phyloP scores from a whole-genome alignment of 108 stramenopile genomes.

The Cyclotella sp. region DNA sequence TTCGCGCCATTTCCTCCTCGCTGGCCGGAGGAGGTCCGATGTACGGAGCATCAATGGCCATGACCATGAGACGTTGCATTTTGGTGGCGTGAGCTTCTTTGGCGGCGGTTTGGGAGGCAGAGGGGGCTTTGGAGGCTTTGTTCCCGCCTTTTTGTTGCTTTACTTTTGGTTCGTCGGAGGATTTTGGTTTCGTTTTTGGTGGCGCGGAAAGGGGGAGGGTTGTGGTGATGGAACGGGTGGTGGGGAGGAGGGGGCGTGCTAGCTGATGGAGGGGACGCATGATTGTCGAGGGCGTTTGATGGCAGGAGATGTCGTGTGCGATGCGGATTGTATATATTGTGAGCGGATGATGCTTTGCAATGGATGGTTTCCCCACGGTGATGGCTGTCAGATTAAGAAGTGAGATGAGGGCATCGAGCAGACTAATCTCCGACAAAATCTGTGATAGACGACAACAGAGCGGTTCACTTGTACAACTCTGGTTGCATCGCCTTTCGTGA shows the following conservation, averaged over 20 bases:
- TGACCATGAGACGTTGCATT: conserved; percentile 28
- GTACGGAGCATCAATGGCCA: conserved; percentile 42
- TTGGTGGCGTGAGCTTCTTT: conserved; percentile 17
- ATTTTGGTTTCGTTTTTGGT: conserved; percentile 23
- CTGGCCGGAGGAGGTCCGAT: conserved; percentile 31
- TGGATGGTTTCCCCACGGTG: too few species aligned
- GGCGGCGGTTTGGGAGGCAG: conserved; percentile 15
- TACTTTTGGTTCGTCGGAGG: conserved; percentile 46
- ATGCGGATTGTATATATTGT: too few species aligned
- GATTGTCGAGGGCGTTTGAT: not conserved
- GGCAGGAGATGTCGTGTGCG: too few species aligned
- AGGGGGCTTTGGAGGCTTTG: conserved; percentile 28
- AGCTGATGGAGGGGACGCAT: conserved; percentile 4
- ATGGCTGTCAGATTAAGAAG: too few species aligned
- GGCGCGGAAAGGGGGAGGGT: conserved; percentile 21
- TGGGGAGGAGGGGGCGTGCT: conserved; percentile 8
- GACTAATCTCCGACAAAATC: too few species aligned
- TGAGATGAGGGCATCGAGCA: too few species aligned
- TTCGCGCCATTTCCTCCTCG: conserved; percentile 69
- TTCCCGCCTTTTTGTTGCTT: conserved; percentile 45
- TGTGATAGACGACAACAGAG: too few species aligned
- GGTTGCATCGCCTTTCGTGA: too few species aligned
- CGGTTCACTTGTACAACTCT: too few species aligned
- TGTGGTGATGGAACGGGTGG: conserved; percentile 23
- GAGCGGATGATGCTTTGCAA: too few species aligned